Base-by-base conservation (phyloP, 139 green algal genomes). In the Diplosphaera chodatii region DNA sequence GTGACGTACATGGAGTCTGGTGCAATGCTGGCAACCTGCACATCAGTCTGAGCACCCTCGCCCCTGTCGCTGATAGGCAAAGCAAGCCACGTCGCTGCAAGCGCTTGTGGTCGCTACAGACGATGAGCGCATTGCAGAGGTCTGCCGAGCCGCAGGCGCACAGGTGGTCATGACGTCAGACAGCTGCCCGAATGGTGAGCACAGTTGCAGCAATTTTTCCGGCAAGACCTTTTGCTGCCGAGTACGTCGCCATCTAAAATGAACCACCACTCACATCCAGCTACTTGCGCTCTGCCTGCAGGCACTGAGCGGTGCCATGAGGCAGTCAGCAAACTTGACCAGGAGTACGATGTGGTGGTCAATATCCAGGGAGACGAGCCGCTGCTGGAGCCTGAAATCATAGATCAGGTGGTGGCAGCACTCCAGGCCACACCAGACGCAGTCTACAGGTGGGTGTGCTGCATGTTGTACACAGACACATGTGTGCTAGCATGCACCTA, bases 281-380 rank as follows among this genome's bases (percentile, higher is more conserved):
- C n/a, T n/a, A n/a, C n/a, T n/a, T n/a, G n/a, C n/a, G n/a, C n/a
- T n/a, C n/a, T n/a, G n/a, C n/a, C n/a, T 55, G 40, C 74, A 82
- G 78, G 78, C 55, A 91, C 86, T n/a, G 86, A 83, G 77, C 77
- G 88, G 13, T 91, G 85, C 48, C 40, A 83, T 32, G 81, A 87
- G 63, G 88, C 88, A 8, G 69, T 84, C 4, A 67, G 65, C 37
- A 72, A 73, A 59, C 63, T 90, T 48, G 41, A 48, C 4, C 32
- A 71, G 22, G 40, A 75, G 23, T 93, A 74, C 32, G 87, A 93
- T 73, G 77, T 89, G 4, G 88, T 92, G n/a, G 76, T 93, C 37
- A 93, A 92, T 71, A 86, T 93, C 29, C 87, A 93, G 77, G 87
- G 86, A 0, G 88, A 93, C 70, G 88, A 93, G 82, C 88, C 88